phyloP scores from a whole-genome alignment of 106 monocot species.

The Allium cepa region DNA sequence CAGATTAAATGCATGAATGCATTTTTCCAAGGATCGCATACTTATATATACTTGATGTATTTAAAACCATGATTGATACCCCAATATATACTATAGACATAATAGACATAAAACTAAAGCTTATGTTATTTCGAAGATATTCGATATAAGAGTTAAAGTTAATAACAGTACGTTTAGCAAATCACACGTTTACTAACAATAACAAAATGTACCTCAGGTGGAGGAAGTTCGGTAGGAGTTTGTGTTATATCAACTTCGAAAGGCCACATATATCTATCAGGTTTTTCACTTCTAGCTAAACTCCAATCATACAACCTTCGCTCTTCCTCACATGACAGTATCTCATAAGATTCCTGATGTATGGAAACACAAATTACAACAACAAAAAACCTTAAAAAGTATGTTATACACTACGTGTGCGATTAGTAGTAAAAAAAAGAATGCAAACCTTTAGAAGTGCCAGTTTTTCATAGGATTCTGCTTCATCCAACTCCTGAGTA shows the following conservation, averaged over 20 bases:
- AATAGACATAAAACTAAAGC: no score
- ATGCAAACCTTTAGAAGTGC: conserved; percentile 66
- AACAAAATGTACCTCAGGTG: conserved; percentile 31
- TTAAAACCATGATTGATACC: no score
- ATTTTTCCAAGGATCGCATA: no score
- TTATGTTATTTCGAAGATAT: no score
- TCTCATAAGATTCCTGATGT: conserved; percentile 63
- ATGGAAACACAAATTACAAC: neutral
- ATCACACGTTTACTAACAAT: no score
- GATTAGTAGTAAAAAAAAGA: neutral
- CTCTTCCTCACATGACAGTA: conserved; percentile 84
- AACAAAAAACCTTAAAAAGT: neutral
- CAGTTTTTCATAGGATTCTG: conserved; percentile 29
- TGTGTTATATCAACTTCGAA: conserved; percentile 63
- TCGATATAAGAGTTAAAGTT: no score
- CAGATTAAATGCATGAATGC: no score
- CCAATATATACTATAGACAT: no score
- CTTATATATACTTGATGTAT: no score
- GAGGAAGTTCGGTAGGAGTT: conserved; percentile 38
- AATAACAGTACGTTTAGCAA: no score
- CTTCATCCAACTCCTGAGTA: conserved; percentile 53
- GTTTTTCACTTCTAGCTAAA: conserved; percentile 56
- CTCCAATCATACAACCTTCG: conserved; percentile 95
- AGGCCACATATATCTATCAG: conserved; percentile 88
- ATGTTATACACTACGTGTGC: neutral